Conservation (phyloP, 2,329 filamentous ascomycete genomes). For the Curvularia lunata region DNA sequence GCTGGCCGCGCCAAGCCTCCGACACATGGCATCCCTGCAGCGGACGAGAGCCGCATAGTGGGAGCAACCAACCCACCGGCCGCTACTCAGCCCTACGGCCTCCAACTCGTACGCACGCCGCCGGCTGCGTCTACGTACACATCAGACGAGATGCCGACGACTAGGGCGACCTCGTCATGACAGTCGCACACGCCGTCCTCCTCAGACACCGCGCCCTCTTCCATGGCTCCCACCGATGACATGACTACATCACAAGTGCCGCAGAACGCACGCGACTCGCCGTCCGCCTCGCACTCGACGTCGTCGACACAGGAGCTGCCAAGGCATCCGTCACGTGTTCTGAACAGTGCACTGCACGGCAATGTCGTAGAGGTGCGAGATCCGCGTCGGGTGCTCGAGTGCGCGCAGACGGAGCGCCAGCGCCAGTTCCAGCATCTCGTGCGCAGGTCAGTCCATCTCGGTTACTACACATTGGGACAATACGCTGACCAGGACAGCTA, state of each 20-base stretch:
- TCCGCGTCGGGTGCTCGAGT: constrained; percentile 39
- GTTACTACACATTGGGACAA: constrained; percentile 10
- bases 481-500: constrained; percentile 61
- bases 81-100: constrained; percentile 21
- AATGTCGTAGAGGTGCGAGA: constrained; percentile 33
- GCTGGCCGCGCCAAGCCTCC: constrained; percentile 16
- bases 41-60: constrained; percentile 20
- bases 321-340: constrained; percentile 4
- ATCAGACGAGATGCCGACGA: not conserved
- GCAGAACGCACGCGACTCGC: constrained; percentile 16
- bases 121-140: not conserved
- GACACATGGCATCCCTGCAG: constrained; percentile 25
- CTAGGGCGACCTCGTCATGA: constrained; percentile 4
- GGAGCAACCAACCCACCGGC: constrained; percentile 15
- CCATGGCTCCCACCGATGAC: constrained; percentile 24
- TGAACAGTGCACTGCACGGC: constrained; percentile 1
- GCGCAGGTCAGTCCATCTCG: constrained; percentile 30
- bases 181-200: constrained; percentile 8
- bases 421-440: constrained; percentile 43
- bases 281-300: not conserved
- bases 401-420: constrained; percentile 36
- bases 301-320: not conserved
- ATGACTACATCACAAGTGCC: constrained; percentile 29
- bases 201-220: not conserved
- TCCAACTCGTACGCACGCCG: not conserved